Conservation (phyloP, 768 basidiomycete genomes). For the Podaxis sp. region DNA sequence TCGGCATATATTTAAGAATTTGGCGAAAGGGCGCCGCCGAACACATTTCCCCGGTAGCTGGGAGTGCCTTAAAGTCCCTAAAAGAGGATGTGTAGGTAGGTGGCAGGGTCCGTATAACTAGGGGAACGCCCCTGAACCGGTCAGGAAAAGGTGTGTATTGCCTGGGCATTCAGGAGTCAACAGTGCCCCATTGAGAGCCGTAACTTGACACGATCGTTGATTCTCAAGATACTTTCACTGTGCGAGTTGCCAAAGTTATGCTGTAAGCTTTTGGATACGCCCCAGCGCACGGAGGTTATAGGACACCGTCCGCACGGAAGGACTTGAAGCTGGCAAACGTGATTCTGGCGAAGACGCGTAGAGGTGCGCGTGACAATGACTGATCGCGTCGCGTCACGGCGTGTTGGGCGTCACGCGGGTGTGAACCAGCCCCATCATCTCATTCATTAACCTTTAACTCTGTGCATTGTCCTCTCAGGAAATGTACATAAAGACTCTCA, state of each 20-base stretch:
- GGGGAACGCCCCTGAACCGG: no score
- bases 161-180: neutral
- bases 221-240: neutral
- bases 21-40: no score
- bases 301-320: neutral
- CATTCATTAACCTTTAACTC: neutral
- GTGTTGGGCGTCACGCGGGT: neutral
- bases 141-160: neutral
- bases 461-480: neutral
- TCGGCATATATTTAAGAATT: no score
- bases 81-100: no score
- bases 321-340: neutral
- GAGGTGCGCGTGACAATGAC: slow-evolving; percentile 12
- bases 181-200: neutral
- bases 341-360: neutral
- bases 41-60: no score
- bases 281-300: neutral
- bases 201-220: neutral
- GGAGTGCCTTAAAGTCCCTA: no score
- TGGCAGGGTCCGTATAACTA: no score
- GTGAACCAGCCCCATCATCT: neutral
- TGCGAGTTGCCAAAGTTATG: neutral
- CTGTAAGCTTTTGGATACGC: neutral
- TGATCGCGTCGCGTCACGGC: slow-evolving; percentile 15
- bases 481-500: slow-evolving; percentile 88